phyloP scores from a whole-genome alignment of 768 basidiomycete genomes.

The Steccherinum ochraceum region DNA sequence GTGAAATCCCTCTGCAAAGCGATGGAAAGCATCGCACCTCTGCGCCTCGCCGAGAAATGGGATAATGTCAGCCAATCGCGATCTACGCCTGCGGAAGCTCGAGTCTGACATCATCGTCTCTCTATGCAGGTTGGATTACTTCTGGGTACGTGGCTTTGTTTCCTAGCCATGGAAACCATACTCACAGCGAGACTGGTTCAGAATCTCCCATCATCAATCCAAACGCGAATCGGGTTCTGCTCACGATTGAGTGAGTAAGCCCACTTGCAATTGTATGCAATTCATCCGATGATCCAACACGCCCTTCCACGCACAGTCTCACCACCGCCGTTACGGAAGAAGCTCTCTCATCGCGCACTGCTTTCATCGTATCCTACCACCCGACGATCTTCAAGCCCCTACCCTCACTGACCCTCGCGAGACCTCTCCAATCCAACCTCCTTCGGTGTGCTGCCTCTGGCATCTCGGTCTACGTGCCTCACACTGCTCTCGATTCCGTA shows the following conservation, averaged over 20 bases:
- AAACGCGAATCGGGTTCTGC: conserved; percentile 27
- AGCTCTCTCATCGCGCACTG: conserved; percentile 52
- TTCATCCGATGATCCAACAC: conserved; percentile 2
- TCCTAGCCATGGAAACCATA: not conserved
- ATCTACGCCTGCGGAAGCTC: not conserved
- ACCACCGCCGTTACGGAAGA: conserved; percentile 67
- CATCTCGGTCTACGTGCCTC: conserved; percentile 82
- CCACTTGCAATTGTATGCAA: not conserved
- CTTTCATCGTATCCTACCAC: conserved; percentile 78
- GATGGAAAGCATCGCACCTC: conserved; percentile 83
- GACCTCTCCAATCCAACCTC: conserved; percentile 74
- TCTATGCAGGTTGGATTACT: conserved; percentile 23
- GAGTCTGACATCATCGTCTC: conserved; percentile 4
- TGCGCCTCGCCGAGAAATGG: conserved; percentile 84
- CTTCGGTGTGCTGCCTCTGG: conserved; percentile 77
- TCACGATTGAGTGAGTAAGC: conserved; percentile 36
- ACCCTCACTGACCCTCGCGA: conserved; percentile 67
- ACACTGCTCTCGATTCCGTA: conserved; percentile 83
- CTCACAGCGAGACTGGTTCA: conserved; percentile 14
- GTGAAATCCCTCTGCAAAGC: conserved; percentile 53
- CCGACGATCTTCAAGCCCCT: conserved; percentile 77
- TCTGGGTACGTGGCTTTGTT: conserved; percentile 17
- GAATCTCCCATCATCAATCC: conserved; percentile 28
- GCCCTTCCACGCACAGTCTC: conserved; percentile 39
- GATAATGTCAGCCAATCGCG: conserved; percentile 68